Evolutionary conservation across 2,329 filamentous ascomycete genomes (phyloP).

Genomic region (Apiospora rasikravindrae): DNA sequence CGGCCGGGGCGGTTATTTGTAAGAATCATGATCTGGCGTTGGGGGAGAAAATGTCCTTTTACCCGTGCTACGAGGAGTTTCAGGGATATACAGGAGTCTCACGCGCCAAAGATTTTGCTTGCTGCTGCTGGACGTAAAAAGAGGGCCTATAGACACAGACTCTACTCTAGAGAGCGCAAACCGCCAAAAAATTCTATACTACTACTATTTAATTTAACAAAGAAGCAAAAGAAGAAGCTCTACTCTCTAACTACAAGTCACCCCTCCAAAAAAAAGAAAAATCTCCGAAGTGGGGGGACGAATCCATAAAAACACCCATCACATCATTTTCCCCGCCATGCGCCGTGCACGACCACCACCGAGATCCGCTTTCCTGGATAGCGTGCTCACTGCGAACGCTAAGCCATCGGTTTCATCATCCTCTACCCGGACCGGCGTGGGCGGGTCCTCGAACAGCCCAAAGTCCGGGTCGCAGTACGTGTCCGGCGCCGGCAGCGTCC

Average conservation of each 20-base stretch:
- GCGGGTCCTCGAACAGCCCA: slow-evolving; percentile 19
- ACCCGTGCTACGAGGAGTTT: slow-evolving; percentile 4
- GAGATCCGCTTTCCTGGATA: slow-evolving; percentile 22
- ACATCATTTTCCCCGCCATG: background rate
- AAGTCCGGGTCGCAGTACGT: slow-evolving; percentile 21
- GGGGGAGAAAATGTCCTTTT: slow-evolving; percentile 15
- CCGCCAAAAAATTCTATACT: slow-evolving; percentile 10
- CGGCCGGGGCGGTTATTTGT: slow-evolving; percentile 4
- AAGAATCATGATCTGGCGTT: slow-evolving; percentile 25
- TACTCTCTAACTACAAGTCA: background rate
- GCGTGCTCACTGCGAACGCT: slow-evolving; percentile 21
- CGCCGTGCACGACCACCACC: background rate
- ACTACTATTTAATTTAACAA: background rate
- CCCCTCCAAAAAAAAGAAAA: background rate
- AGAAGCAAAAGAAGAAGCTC: background rate
- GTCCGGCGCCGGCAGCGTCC: slow-evolving; percentile 19
- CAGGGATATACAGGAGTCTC: slow-evolving; percentile 14
- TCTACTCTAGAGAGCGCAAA: slow-evolving; percentile 23
- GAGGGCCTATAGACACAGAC: slow-evolving; percentile 23
- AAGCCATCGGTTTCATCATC: slow-evolving; percentile 21
- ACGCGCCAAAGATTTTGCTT: slow-evolving; percentile 11
- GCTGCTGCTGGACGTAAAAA: slow-evolving; percentile 2
- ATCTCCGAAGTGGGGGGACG: background rate
- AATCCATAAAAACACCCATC: background rate
- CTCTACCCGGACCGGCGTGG: background rate